Base-by-base conservation (phyloP, 768 basidiomycete genomes). In the Leucogyrophana mollusca region DNA sequence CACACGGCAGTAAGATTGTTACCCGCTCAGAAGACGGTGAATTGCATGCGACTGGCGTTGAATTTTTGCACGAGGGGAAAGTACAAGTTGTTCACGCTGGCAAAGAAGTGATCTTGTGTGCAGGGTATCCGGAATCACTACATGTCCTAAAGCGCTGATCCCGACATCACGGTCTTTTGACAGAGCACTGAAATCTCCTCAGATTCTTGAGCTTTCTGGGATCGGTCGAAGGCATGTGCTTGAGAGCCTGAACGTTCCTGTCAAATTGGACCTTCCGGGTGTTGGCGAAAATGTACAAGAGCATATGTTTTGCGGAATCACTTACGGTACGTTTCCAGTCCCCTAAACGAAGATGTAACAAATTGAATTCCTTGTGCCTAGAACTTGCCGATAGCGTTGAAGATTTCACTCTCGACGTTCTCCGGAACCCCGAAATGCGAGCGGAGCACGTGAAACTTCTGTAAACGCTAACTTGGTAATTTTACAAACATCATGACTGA, bases 251-350 rank as follows among this genome's bases (percentile, higher is more conserved):
- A 72, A 69, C 2, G 66, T 84, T 33, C 47, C 60, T 0, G 46
- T 64, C 18, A 59, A 64, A 44, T 36, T 62, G 20, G 25, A 54
- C 4, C 50, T 62, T 2, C 70, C 71, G 5, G 72, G 70, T 9
- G 79, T 82, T 10, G 80, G 80, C 1, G 68, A 71, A 56, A 80
- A 80, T 51, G 60, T 77, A n/a, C 77, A 79, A 51, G 79, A 80
- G 46, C 79, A 82, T 47, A 45, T 58, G 40, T 58, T 54, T n/a
- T 25, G 46, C 6, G 54, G 51, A 2, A 32, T 62, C 21, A 53
- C 50, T 23, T 68, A 44, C 17, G 65, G 69, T 69, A 34, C 5
- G 58, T 40, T 6, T 34, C 24, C 4, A 16, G 34, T 36, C 14
- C 32, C 8, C 18, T 22, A 4, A 10, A n/a, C 38, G n/a, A n/a